Percentiles rank a stretch among this genome's conserved stretches.
Conservation (phyloP, 805 yeast species). For the Isabelozyma rhagii region DNA sequence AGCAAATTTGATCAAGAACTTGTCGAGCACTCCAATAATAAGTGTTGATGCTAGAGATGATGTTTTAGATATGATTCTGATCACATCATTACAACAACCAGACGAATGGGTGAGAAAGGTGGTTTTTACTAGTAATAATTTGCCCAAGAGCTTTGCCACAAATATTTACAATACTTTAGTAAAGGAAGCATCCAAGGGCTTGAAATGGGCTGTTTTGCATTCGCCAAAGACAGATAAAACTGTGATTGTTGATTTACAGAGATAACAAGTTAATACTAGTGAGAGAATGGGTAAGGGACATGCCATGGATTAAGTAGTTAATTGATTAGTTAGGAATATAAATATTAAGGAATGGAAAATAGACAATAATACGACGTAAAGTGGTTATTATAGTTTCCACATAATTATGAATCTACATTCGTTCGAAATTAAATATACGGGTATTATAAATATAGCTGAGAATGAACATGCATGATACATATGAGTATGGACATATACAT, state of each 20-base stretch:
- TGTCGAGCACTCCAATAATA: conserved; percentile 69
- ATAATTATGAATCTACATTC: not conserved
- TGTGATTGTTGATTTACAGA: conserved; percentile 51
- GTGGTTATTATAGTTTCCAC: not conserved
- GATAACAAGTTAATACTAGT: conserved; percentile 23
- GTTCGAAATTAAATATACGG: not conserved
- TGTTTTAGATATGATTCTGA: conserved; percentile 76
- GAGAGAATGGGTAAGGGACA: not conserved
- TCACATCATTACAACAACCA: conserved; percentile 68
- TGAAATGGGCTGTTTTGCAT: conserved; percentile 71
- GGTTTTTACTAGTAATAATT: conserved; percentile 68
- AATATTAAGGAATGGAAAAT: not conserved
- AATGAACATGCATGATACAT: not conserved
- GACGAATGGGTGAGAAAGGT: conserved; percentile 86
- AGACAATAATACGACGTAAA: not conserved
- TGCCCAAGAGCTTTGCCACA: conserved; percentile 78
- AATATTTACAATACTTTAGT: conserved; percentile 69
- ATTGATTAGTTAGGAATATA: not conserved
- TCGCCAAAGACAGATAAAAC: conserved; percentile 78
- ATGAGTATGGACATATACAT: not conserved
- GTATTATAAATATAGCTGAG: not conserved
- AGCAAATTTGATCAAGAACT: conserved; percentile 46
- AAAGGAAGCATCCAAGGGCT: conserved; percentile 70
- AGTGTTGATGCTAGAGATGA: conserved; percentile 82
- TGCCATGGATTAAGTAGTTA: not conserved